Base-by-base conservation (phyloP, 2,329 filamentous ascomycete genomes). In the Didymella exigua region DNA sequence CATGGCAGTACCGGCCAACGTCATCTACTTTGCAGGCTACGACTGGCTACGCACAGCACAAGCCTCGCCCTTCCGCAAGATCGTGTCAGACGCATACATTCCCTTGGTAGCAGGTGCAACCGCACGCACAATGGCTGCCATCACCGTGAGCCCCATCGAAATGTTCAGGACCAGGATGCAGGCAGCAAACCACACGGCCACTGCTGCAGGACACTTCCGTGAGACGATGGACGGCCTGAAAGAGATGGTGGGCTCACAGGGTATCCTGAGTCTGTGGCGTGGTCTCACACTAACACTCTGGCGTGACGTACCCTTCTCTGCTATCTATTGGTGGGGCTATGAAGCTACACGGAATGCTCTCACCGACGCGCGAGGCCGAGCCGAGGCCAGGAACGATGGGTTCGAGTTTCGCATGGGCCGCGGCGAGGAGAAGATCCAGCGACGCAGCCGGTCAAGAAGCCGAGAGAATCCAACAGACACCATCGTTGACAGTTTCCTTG, bases 1-100 rank as follows among this genome's bases (percentile, higher is more conserved):
- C 61, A 99, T 99, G 95, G 88, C 92, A 0, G 84, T 99, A 5
- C 95, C 95, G 0, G 91, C 88, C 23, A 99, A 99, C 73, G 95
- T 99, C 63, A 98, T 99, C 62, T 99, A 99, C 77, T 97, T 98
- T 69, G 96, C 95, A 11, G 95, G 95, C 33, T 99, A 99, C 76
- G 95, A 99, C 71, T 97, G 92, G 89, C 75, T 99, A 54, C 87
- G 95, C 30, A 89, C 84, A 61, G 89, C 90, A 66, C 79, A 81
- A 1, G 78, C 78, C 36, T 96, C 90, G 63, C 93, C 92, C 0
- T 84, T 98, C 59, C 83, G 82, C 30, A 81, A 79, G 36, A 70
- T 65, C 1, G 53, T 74, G 11, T 56, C 71, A 13, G 90, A 93
- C 62, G 82, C 85, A 8, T 91, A 90, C 64, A 86, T 90, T 5